Conservation (phyloP, 805 yeast species). For the Candida bentonensis region DNA sequence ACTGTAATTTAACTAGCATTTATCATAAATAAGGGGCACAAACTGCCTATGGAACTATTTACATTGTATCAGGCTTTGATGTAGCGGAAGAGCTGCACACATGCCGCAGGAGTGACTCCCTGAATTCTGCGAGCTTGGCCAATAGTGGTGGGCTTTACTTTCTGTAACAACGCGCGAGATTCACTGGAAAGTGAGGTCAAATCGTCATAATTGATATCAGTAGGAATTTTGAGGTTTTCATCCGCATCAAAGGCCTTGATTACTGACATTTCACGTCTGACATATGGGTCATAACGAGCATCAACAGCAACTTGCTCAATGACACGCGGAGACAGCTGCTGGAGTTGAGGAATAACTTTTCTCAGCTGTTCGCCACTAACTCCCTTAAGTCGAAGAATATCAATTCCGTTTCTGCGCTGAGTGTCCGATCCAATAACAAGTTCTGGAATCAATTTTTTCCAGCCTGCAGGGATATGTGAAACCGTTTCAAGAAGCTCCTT, state of each 20-base stretch:
- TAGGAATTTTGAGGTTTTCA: constrained; percentile 62
- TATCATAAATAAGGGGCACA: not conserved
- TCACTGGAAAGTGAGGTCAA: constrained; percentile 62
- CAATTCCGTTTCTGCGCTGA: constrained; percentile 50
- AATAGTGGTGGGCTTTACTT: constrained; percentile 71
- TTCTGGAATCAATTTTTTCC: constrained; percentile 34
- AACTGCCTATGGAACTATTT: too few relatives aligned
- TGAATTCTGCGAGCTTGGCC: constrained; percentile 94
- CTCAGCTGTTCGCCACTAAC: constrained; percentile 13
- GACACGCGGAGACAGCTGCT: constrained; percentile 30
- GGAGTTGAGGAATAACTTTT: constrained; percentile 25
- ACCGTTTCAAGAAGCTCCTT: constrained; percentile 32
- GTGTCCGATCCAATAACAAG: constrained; percentile 39
- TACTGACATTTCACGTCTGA: constrained; percentile 56
- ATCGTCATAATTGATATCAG: constrained; percentile 43
- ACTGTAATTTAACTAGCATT: not conserved
- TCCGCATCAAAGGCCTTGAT: constrained; percentile 72
- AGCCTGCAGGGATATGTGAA: constrained; percentile 39
- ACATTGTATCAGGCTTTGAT: not conserved
- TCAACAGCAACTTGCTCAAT: constrained; percentile 56
- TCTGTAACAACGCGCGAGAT: constrained; percentile 52
- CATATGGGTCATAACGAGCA: constrained; percentile 70
- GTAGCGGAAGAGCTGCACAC: constrained; percentile 26
- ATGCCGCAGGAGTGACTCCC: constrained; percentile 89
- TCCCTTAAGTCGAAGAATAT: constrained; percentile 46